Conservation (phyloP, 495 filamentous ascomycete genomes). For the Stereocaulon alpinum region DNA sequence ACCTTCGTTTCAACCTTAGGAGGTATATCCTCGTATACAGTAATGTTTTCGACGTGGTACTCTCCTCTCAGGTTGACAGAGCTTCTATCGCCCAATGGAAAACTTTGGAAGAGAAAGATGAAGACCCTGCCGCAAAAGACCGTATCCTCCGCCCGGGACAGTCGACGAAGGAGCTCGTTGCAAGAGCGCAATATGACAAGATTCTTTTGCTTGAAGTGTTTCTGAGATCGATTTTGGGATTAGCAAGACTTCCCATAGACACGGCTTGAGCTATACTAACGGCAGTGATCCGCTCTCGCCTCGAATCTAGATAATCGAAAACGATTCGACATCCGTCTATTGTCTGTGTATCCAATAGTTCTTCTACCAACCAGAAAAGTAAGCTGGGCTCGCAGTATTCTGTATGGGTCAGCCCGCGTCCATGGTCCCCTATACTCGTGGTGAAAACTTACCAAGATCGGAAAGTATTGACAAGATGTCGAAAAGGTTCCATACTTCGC, state of each 20-base stretch:
- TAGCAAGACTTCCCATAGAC: neutral
- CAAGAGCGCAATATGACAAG: constrained; percentile 82
- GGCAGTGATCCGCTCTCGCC: constrained; percentile 73
- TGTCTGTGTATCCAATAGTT: constrained; percentile 90
- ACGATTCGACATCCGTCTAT: constrained; percentile 81
- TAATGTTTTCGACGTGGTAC: constrained; percentile 93
- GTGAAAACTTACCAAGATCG: constrained; percentile 49
- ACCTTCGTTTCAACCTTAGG: constrained; percentile 10
- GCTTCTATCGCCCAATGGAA: constrained; percentile 89
- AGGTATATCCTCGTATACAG: constrained; percentile 55
- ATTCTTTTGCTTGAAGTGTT: constrained; percentile 75
- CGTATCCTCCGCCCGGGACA: constrained; percentile 90
- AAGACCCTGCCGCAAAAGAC: constrained; percentile 95
- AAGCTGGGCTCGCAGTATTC: constrained; percentile 78
- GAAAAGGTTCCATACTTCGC: constrained; percentile 82
- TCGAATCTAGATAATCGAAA: constrained; percentile 89
- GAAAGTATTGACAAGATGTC: constrained; percentile 82
- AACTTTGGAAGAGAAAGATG: constrained; percentile 96
- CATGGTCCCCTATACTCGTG: constrained; percentile 6
- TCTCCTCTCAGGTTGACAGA: constrained; percentile 94
- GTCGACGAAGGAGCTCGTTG: constrained; percentile 83
- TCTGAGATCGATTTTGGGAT: constrained; percentile 29
- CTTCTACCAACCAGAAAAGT: constrained; percentile 83
- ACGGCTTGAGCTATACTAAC: constrained; percentile 26
- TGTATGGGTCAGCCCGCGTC: constrained; percentile 27